A percentile compares a stretch with the other conserved stretches of the same genome.
phyloP scores from a whole-genome alignment of 495 filamentous ascomycete species.

The Neurospora sp. region DNA sequence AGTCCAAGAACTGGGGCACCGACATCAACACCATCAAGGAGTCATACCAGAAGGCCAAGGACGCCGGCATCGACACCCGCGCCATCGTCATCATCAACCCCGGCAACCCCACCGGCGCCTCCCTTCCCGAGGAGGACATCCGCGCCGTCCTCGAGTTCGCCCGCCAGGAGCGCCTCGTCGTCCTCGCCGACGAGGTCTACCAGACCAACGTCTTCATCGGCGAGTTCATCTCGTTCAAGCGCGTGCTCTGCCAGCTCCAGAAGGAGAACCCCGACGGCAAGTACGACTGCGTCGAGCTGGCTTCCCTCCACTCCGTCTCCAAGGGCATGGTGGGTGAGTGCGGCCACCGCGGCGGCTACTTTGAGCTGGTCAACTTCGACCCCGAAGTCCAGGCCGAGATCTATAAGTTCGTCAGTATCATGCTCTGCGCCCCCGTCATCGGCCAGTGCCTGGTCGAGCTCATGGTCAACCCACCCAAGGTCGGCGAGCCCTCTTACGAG shows the following conservation, averaged over 20 bases:
- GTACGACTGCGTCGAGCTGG: slow-evolving; percentile 81
- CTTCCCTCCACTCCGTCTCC: slow-evolving; percentile 72
- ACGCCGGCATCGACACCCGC: slow-evolving; percentile 71
- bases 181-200: slow-evolving; percentile 96
- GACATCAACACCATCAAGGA: slow-evolving; percentile 63
- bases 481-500: slow-evolving; percentile 69
- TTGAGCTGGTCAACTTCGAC: slow-evolving; percentile 86
- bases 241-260: slow-evolving; percentile 74
- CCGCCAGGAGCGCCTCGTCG: slow-evolving; percentile 72
- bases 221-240: slow-evolving; percentile 91
- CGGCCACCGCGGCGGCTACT: slow-evolving; percentile 94
- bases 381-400: slow-evolving; percentile 79
- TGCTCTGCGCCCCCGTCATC: slow-evolving; percentile 86
- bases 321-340: slow-evolving; percentile 99
- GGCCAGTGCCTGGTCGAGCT: slow-evolving; percentile 93
- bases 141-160: slow-evolving; percentile 74
- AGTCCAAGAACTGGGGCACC: slow-evolving; percentile 77
- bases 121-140: slow-evolving; percentile 67
- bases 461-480: slow-evolving; percentile 88
- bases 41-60: slow-evolving; percentile 59
- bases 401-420: slow-evolving; percentile 97
- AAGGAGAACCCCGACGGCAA: slow-evolving; percentile 50
- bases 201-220: slow-evolving; percentile 96
- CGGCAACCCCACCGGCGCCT: slow-evolving; percentile 91
- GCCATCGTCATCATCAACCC: slow-evolving; percentile 97